These are phyloP conservation scores for Artemisia argyi DNA, from an alignment of 129 eudicot species.

Conservation along the genomic window DNA sequence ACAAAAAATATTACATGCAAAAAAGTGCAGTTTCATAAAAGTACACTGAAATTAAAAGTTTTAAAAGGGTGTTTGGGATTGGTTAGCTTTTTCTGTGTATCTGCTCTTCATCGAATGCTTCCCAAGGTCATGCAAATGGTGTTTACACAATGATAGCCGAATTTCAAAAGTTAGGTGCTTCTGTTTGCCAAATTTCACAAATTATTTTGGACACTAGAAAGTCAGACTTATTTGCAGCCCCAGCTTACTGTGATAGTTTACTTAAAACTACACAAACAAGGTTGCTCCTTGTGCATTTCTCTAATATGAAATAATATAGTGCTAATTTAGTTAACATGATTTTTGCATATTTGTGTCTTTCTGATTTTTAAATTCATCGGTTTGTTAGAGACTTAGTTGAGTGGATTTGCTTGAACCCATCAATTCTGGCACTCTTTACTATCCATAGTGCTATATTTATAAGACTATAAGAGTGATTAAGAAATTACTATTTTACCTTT, in stretches of 20 bases:
- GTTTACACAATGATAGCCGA: no score
- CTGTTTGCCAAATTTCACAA: no score
- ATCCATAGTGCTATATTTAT: constrained; percentile 55
- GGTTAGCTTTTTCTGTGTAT: no score
- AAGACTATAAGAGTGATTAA: constrained; percentile 1
- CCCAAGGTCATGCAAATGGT: no score
- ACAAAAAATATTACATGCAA: no score
- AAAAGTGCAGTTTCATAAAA: no score
- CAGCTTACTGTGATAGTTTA: constrained; percentile 88
- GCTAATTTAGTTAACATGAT: constrained; percentile 1
- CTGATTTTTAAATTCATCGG: constrained; percentile 9
- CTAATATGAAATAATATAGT: not conserved
- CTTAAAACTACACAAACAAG: constrained; percentile 71
- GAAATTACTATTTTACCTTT: constrained; percentile 9
- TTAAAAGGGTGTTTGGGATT: no score
- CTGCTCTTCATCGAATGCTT: no score
- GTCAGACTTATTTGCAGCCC: constrained; percentile 84
- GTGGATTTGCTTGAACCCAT: constrained; percentile 94
- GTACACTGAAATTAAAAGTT: no score
- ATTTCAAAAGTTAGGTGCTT: no score
- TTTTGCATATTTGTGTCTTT: not conserved
- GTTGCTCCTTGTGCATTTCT: constrained; percentile 35
- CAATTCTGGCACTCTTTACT: constrained; percentile 93
- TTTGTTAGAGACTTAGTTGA: constrained; percentile 72
- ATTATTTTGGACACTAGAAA: no score